Evolutionary conservation across 2,329 filamentous ascomycete species (phyloP).

Genomic region (Hymenoscyphus repandus): DNA sequence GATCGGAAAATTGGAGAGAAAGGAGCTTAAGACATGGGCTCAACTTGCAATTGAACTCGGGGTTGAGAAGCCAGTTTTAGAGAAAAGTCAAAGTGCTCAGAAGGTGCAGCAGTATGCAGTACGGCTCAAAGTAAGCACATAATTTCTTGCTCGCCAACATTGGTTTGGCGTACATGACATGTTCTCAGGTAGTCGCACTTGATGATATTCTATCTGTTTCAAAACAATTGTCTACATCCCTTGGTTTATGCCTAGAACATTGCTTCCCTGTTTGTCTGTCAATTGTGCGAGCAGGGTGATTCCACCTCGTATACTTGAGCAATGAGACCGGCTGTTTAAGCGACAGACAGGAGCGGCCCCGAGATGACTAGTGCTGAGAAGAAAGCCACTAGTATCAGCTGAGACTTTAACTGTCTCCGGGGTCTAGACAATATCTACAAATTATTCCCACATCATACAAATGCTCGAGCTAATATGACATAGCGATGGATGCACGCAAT

Average conservation of each 20-base stretch:
- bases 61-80: constrained; percentile 74
- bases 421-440: not conserved
- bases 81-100: constrained; percentile 83
- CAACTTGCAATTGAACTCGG: constrained; percentile 83
- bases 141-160: not conserved
- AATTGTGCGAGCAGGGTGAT: no score
- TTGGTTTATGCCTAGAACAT: no score
- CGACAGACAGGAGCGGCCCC: no score
- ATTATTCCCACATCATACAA: constrained; percentile 1
- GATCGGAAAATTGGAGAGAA: constrained; percentile 70
- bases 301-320: no score
- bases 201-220: no score
- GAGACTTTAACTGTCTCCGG: not conserved
- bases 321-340: no score
- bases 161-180: not conserved
- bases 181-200: not conserved
- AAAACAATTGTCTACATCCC: no score
- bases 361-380: no score
- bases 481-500: constrained; percentile 95
- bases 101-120: constrained; percentile 96
- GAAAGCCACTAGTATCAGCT: no score
- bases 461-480: constrained; percentile 12
- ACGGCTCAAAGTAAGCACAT: constrained; percentile 66
- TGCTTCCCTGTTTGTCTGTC: no score
- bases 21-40: constrained; percentile 89